A percentile compares a stretch with the other conserved stretches of the same genome.
These are phyloP conservation scores for Pythium monospermum DNA, from an alignment of 352 stramenopile species.

Conservation along the genomic window DNA sequence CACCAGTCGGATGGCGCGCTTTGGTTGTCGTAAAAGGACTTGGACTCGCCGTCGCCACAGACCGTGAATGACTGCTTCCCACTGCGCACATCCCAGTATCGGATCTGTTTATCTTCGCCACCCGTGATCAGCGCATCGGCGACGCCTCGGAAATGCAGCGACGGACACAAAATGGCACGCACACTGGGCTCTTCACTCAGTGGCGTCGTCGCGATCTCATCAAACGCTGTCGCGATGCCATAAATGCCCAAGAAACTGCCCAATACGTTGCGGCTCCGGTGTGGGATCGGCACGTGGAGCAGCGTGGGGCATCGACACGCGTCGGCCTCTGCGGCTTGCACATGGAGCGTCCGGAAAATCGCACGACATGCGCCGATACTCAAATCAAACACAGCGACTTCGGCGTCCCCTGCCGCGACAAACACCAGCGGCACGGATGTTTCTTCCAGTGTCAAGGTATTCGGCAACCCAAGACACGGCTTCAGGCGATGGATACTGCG, in stretches of 20 bases:
- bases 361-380: slow-evolving; percentile 89
- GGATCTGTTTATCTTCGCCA: slow-evolving; percentile 92
- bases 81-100: slow-evolving; percentile 96
- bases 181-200: slow-evolving; percentile 78
- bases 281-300: slow-evolving; percentile 68
- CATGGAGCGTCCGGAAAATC: slow-evolving; percentile 89
- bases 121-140: slow-evolving; percentile 89
- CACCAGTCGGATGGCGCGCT: slow-evolving; percentile 74
- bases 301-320: slow-evolving; percentile 70
- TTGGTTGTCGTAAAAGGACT: slow-evolving; percentile 87
- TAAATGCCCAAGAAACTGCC: slow-evolving; percentile 79
- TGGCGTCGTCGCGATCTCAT: slow-evolving; percentile 72
- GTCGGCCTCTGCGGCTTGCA: slow-evolving; percentile 69
- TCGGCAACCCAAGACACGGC: slow-evolving; percentile 74
- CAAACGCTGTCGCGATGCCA: slow-evolving; percentile 72
- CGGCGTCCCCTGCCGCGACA: slow-evolving; percentile 90
- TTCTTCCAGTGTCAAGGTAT: slow-evolving; percentile 66
- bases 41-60: slow-evolving; percentile 81
- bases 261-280: slow-evolving; percentile 62
- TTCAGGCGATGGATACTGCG: slow-evolving; percentile 88
- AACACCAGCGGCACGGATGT: slow-evolving; percentile 90
- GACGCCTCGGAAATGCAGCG: slow-evolving; percentile 81
- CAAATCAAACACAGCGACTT: slow-evolving; percentile 87
- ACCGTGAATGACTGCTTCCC: slow-evolving; percentile 93
- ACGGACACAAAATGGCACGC: slow-evolving; percentile 86